A percentile compares a stretch with the other conserved stretches of the same genome.
Evolutionary conservation across 257 asterid species (phyloP).

Genomic region (Avicennia marina): DNA sequence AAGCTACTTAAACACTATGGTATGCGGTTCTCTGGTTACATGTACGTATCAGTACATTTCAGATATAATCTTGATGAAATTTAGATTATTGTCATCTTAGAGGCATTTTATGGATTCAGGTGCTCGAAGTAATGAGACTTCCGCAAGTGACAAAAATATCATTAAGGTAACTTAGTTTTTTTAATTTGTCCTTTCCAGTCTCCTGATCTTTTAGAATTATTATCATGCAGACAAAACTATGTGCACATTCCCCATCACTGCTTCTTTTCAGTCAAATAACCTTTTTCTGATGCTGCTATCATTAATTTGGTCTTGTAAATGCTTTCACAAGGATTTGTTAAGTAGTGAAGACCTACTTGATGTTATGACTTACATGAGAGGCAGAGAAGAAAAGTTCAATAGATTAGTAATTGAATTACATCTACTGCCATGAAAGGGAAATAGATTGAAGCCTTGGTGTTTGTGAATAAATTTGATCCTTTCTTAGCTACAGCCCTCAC

Average conservation of each 20-base stretch:
- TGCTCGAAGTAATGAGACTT: constrained; percentile 36
- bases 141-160: constrained; percentile 30
- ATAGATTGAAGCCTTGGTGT: neutral
- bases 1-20: constrained; percentile 34
- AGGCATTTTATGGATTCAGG: constrained; percentile 48
- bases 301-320: neutral
- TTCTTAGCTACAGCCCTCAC: too few relatives aligned
- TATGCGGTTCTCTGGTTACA: constrained; percentile 19
- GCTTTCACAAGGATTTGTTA: neutral
- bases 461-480: neutral
- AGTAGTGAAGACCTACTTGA: neutral
- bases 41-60: neutral
- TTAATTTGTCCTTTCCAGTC: constrained; percentile 6
- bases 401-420: neutral
- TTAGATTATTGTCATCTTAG: constrained; percentile 19
- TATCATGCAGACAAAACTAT: constrained; percentile 3
- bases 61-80: neutral
- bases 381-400: neutral
- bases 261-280: neutral
- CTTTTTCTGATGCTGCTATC: neutral
- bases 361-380: neutral
- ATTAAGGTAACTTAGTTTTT: constrained; percentile 67
- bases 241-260: neutral
- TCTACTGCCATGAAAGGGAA: neutral
- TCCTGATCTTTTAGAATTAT: neutral